A percentile compares a stretch with the other conserved stretches of the same genome.
These are phyloP conservation scores for Cutaneotrichosporon sp. DNA, from an alignment of 1,284 basidiomycete species.

Conservation along the genomic window DNA sequence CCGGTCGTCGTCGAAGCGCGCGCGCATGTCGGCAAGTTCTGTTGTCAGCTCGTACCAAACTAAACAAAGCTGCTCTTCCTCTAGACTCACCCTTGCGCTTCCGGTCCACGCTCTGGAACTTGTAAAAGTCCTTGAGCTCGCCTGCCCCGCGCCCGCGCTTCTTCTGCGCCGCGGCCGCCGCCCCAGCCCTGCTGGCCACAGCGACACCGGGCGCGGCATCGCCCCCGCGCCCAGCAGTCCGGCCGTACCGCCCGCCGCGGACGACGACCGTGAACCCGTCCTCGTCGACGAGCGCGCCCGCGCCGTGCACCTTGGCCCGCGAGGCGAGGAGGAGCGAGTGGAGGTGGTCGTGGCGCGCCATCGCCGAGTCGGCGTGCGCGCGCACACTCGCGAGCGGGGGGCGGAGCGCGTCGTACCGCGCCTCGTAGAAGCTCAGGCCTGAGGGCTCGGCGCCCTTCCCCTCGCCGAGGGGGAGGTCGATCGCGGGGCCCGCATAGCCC, in stretches of 20 bases:
- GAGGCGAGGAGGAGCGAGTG: slow-evolving; percentile 56
- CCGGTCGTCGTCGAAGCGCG: slow-evolving; percentile 82
- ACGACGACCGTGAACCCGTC: slow-evolving; percentile 91
- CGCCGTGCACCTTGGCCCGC: slow-evolving; percentile 62
- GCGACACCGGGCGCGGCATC: slow-evolving; percentile 71
- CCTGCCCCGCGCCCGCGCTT: slow-evolving; percentile 71
- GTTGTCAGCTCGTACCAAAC: not conserved
- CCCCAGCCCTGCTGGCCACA: slow-evolving; percentile 66
- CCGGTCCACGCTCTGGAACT: slow-evolving; percentile 83
- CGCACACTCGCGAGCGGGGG: slow-evolving; percentile 71
- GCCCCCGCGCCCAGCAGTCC: slow-evolving; percentile 76
- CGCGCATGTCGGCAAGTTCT: slow-evolving; percentile 76
- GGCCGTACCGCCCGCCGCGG: slow-evolving; percentile 80
- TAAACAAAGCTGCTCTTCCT: not conserved
- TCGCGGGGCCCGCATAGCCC: slow-evolving; percentile 34
- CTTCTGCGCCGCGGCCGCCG: slow-evolving; percentile 17
- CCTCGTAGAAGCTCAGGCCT: slow-evolving; percentile 70
- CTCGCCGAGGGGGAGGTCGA: slow-evolving; percentile 34
- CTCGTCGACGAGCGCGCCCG: slow-evolving; percentile 74
- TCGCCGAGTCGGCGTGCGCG: slow-evolving; percentile 71
- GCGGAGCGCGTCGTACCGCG: slow-evolving; percentile 64
- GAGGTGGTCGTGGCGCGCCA: slow-evolving; percentile 72
- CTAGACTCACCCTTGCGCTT: slow-evolving; percentile 77
- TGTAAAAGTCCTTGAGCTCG: slow-evolving; percentile 66
- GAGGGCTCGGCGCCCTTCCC: too few relatives aligned